Evolutionary conservation across 2,329 filamentous ascomycete genomes (phyloP).

Genomic region (Pestalotiopsis fici): DNA sequence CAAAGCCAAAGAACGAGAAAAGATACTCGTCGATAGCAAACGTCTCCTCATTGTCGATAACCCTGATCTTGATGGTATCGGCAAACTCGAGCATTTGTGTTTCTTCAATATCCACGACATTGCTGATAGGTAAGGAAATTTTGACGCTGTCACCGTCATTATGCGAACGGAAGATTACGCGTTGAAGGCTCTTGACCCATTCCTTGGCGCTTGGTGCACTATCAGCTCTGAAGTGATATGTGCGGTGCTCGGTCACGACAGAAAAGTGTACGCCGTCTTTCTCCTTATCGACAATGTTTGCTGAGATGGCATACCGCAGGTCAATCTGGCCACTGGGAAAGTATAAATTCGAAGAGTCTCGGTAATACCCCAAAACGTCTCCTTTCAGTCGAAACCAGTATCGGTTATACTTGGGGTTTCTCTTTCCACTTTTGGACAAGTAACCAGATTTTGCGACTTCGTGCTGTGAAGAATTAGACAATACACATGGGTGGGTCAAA

Average conservation of each 20-base stretch:
- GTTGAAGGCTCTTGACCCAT: conserved; percentile 92
- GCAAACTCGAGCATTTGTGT: conserved; percentile 88
- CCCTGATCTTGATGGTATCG: conserved; percentile 89
- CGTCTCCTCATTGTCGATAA: conserved; percentile 91
- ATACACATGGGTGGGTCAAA: not conserved
- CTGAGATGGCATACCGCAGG: conserved; percentile 86
- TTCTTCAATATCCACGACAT: conserved; percentile 90
- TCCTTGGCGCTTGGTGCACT: conserved; percentile 86
- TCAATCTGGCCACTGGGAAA: conserved; percentile 93
- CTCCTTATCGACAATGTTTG: conserved; percentile 74
- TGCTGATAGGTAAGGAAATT: conserved; percentile 85
- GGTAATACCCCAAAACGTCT: conserved; percentile 88
- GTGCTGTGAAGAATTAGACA: conserved; percentile 46
- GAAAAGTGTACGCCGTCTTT: conserved; percentile 78
- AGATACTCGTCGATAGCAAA: conserved; percentile 98
- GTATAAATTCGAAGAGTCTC: conserved; percentile 81
- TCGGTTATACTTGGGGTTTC: conserved; percentile 83
- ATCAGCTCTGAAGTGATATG: conserved; percentile 87
- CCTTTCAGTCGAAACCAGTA: conserved; percentile 95
- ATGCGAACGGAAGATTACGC: conserved; percentile 92
- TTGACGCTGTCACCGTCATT: conserved; percentile 98
- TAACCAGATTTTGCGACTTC: conserved; percentile 83
- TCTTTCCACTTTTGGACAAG: conserved; percentile 82
- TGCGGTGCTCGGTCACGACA: conserved; percentile 79
- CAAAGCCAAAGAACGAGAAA: conserved; percentile 90